These are phyloP conservation scores for Toxoplasma gondii DNA, from an alignment of 169 alveolate species.

Conservation along the genomic window DNA sequence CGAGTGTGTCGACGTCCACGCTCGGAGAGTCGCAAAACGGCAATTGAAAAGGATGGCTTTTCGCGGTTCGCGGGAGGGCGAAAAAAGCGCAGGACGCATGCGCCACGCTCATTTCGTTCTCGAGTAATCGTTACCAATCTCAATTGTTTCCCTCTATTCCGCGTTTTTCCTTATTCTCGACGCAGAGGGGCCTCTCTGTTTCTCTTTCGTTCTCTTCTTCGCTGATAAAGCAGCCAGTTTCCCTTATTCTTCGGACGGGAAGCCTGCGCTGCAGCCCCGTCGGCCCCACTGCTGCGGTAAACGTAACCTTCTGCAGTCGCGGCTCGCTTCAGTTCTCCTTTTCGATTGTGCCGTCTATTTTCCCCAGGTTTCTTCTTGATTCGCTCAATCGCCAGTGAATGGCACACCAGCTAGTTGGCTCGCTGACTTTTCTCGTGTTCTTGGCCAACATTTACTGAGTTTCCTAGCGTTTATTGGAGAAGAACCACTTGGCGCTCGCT, in stretches of 20 bases:
- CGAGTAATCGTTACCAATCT: not conserved
- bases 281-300: conserved; percentile 14
- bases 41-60: no score
- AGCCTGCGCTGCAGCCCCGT: not conserved
- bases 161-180: not conserved
- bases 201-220: not conserved
- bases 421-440: no score
- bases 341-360: not conserved
- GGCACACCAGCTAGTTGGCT: no score
- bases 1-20: no score
- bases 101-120: no score
- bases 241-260: not conserved
- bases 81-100: no score
- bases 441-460: no score
- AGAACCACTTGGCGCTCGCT: not conserved
- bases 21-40: no score
- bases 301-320: not conserved
- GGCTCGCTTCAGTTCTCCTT: no score
- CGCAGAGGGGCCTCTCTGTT: not conserved
- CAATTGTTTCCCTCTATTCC: not conserved
- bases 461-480: not conserved
- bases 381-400: no score
- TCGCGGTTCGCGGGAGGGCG: no score
- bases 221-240: not conserved
- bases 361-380: not conserved